A percentile compares a stretch with the other conserved stretches of the same genome.
Conservation (phyloP, 1,139 yeast species). For the Pichia sp. region DNA sequence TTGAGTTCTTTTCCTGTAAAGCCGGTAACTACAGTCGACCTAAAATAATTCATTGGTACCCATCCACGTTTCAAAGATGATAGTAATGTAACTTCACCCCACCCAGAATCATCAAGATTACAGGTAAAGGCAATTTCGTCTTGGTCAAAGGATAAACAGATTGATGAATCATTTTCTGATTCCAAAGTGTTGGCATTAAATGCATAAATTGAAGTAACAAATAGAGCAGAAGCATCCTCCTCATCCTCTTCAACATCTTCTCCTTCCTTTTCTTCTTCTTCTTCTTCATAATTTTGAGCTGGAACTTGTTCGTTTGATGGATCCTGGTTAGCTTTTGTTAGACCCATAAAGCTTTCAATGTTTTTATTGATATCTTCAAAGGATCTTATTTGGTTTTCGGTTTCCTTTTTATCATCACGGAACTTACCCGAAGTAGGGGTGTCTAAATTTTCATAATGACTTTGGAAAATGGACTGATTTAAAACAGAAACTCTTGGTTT, state of each 20-base stretch:
- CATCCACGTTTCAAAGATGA: conserved; percentile 78
- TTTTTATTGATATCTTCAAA: too few relatives aligned
- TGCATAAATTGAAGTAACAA: conserved; percentile 64
- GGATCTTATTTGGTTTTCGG: neutral
- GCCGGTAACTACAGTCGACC: conserved; percentile 43
- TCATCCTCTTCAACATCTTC: conserved; percentile 15
- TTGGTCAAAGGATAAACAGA: conserved; percentile 75
- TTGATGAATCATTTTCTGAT: conserved; percentile 59
- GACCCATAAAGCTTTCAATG: neutral
- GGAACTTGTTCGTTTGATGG: neutral
- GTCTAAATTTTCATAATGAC: conserved; percentile 9
- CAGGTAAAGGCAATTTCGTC: conserved; percentile 83
- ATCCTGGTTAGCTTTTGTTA: too few relatives aligned
- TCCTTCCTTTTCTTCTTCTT: neutral
- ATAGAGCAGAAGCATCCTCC: conserved; percentile 30
- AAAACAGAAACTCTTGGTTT: conserved; percentile 22
- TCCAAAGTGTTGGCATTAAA: conserved; percentile 68
- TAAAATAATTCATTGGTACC: conserved; percentile 92
- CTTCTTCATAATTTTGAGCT: conserved; percentile 1
- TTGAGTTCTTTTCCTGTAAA: conserved; percentile 26
- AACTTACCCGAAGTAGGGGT: neutral
- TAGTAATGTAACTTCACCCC: conserved; percentile 90
- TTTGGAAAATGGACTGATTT: conserved; percentile 23
- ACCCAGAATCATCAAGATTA: conserved; percentile 85
- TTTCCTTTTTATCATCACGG: conserved; percentile 1